Evolutionary conservation across 345 rosid species (phyloP), one percentile per base, ranked within the genome.

Genomic region (Gossypium anomalum): DNA sequence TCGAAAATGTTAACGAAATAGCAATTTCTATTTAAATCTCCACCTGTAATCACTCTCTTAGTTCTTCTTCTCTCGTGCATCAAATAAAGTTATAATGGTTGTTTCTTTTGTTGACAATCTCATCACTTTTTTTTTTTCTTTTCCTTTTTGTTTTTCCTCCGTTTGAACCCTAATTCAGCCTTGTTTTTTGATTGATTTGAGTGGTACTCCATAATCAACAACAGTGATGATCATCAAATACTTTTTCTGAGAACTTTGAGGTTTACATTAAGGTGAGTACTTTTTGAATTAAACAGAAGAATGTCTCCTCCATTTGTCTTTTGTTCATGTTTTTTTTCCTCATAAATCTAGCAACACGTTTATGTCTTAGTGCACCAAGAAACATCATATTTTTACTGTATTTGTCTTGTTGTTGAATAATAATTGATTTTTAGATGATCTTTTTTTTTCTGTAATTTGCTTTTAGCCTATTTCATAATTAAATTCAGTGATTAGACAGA

Each of bases 1-100:
- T 34, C 41, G 38, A 29, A 29, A 29, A 29, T 29, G 6, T 29
- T 29, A 34, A 34, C 41, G 41, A 5, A 34, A 34, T 34, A 34
- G 7, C 41, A 34, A 34, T 4, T 34, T 34, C 41, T 1, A 34
- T 34, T 34, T 34, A 34, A 34, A 34, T 34, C 7, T 34, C 41
- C 41, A 34, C 41, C 41, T 34, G 82, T 67, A 88, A 83, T 87
- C 75, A 25, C 58, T 23, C 43, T 41, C 23, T 17, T 64, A 38
- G n/a, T 53, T 55, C 59, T 53, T 55, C 59, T 53, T 53, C 22
- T 53, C 58, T 53, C 58, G 58, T 53, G 22, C 58, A 53, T 53
- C 10, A 17, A 53, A 53, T 53, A 57, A 57, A 57, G 14, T 57
- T 34, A 34, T 34, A 34, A 34, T 34, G 41, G 41, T 34, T 34